Conservation (phyloP, 345 rosid species). For the Citrus inodora region DNA sequence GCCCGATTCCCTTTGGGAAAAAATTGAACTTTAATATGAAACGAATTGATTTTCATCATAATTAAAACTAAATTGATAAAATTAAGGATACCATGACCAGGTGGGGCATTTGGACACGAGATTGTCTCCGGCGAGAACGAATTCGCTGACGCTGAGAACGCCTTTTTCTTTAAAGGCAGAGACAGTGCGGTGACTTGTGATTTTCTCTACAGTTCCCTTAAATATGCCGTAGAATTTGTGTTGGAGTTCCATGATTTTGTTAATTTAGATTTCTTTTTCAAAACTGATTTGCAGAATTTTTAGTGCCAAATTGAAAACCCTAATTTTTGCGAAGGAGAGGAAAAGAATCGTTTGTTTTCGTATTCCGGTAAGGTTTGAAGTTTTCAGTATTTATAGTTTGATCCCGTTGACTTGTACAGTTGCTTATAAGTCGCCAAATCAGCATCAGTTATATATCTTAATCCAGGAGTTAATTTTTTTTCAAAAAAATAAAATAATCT, state of each 20-base stretch:
- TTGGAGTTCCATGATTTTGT: constrained; percentile 47
- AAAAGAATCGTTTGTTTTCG: not conserved
- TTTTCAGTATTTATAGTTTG: not conserved
- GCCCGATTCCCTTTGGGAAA: constrained; percentile 77
- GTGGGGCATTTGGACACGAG: constrained; percentile 99
- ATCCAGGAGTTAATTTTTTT: too few relatives aligned
- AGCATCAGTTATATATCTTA: too few relatives aligned
- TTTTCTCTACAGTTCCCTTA: constrained; percentile 92
- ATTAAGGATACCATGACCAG: constrained; percentile 77
- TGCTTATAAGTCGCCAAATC: too few relatives aligned
- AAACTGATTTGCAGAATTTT: constrained; percentile 1
- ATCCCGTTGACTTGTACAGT: not conserved
- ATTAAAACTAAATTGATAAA: not conserved
- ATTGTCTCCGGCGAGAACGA: constrained; percentile 88
- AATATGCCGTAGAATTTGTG: constrained; percentile 86
- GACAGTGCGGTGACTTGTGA: constrained; percentile 87
- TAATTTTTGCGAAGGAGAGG: not conserved
- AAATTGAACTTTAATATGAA: not conserved
- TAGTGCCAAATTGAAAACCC: not conserved
- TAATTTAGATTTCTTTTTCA: not conserved
- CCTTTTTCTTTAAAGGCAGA: constrained; percentile 98
- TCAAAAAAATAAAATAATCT: too few relatives aligned
- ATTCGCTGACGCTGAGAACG: constrained; percentile 91
- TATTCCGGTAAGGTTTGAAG: not conserved
- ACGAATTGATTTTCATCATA: not conserved